A percentile compares a stretch with the other conserved stretches of the same genome.
These are phyloP conservation scores for Stenogyne calaminthoides DNA, from an alignment of 305 asterid species.

Conservation along the genomic window DNA sequence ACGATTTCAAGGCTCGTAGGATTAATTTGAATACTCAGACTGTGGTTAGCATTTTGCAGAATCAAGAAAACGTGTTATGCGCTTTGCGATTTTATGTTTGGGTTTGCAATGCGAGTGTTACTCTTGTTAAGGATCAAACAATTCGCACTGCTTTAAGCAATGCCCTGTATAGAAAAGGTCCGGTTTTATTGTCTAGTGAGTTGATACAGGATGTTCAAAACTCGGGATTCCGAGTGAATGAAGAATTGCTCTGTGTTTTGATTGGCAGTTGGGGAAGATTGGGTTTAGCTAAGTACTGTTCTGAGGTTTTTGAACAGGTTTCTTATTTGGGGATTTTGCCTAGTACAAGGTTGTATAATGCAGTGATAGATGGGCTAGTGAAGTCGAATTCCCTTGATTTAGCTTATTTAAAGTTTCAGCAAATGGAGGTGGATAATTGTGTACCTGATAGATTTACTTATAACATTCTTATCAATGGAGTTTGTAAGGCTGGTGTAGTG, in stretches of 20 bases:
- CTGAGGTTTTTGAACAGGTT: constrained; percentile 82
- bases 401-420: constrained; percentile 96
- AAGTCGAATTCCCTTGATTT: constrained; percentile 88
- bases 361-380: constrained; percentile 81
- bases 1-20: constrained; percentile 57
- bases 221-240: constrained; percentile 62
- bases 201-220: constrained; percentile 58
- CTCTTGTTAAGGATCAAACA: constrained; percentile 54
- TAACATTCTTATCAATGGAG: constrained; percentile 89
- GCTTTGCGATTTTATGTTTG: constrained; percentile 72
- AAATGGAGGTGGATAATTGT: constrained; percentile 88
- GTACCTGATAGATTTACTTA: constrained; percentile 81
- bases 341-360: constrained; percentile 85
- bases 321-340: constrained; percentile 83
- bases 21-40: constrained; percentile 44
- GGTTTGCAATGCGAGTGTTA: constrained; percentile 47
- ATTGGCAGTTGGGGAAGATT: constrained; percentile 94
- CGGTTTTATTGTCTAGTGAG: constrained; percentile 73
- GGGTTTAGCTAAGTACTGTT: constrained; percentile 84
- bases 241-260: constrained; percentile 70
- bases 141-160: constrained; percentile 61
- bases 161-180: constrained; percentile 71
- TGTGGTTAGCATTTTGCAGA: constrained; percentile 71
- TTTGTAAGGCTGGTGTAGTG: constrained; percentile 82
- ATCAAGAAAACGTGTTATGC: constrained; percentile 69